Evolutionary conservation across 371 early-diverging fungal species (phyloP).

Genomic region (Dinochytrium kinnereticum): DNA sequence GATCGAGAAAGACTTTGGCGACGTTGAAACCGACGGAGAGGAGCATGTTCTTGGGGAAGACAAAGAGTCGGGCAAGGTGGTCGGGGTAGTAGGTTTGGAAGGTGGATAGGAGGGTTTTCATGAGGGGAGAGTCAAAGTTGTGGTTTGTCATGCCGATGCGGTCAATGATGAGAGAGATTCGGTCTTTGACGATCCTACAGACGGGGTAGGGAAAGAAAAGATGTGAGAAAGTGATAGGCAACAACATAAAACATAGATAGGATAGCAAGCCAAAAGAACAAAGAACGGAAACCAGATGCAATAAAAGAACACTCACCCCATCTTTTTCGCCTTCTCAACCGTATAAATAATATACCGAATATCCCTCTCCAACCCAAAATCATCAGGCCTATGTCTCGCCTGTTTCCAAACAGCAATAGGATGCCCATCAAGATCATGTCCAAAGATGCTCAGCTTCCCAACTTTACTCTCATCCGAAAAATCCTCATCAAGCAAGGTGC

Average conservation of each 20-base stretch:
- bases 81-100: conserved; percentile 45
- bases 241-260: too few relatives aligned
- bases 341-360: conserved; percentile 10
- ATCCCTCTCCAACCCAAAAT: conserved; percentile 17
- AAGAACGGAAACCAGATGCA: background rate
- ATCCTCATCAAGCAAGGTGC: conserved; percentile 29
- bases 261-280: background rate
- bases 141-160: conserved; percentile 33
- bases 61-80: conserved; percentile 33
- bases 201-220: background rate
- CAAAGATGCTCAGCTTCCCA: conserved; percentile 25
- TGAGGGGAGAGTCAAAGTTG: conserved; percentile 33
- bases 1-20: conserved; percentile 36
- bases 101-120: conserved; percentile 32
- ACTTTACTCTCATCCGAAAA: conserved; percentile 25
- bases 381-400: conserved; percentile 3
- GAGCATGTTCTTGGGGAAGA: conserved; percentile 45
- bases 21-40: conserved; percentile 42
- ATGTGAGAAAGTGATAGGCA: background rate
- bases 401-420: conserved; percentile 33
- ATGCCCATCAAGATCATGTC: conserved; percentile 25
- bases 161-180: conserved; percentile 42
- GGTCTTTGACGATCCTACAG: conserved; percentile 31
- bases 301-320: conserved; percentile 1
- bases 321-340: conserved; percentile 10